Evolutionary conservation across 805 yeast species (phyloP).

Genomic region (Komagataella ulmi): DNA sequence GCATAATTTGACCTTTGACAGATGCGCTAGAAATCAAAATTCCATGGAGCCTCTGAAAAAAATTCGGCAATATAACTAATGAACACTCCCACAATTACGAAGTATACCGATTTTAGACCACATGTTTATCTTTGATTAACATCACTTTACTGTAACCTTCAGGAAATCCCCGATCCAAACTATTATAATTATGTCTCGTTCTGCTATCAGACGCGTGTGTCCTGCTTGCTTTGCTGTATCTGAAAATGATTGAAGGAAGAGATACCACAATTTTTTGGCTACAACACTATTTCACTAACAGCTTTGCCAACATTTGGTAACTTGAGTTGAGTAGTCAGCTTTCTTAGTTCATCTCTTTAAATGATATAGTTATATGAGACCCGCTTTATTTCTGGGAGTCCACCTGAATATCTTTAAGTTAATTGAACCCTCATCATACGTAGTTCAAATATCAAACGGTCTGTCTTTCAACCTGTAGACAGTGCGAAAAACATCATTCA

Average conservation of each 20-base stretch:
- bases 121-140: neutral
- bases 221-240: no score
- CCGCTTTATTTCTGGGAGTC: neutral
- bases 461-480: neutral
- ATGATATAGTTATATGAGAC: neutral
- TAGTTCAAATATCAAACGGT: neutral
- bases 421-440: neutral
- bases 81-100: neutral
- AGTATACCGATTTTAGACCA: neutral
- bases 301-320: neutral
- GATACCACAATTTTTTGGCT: neutral
- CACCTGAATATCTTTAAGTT: neutral
- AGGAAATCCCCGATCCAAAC: neutral
- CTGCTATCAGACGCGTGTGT: no score
- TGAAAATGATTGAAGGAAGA: no score
- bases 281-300: no score
- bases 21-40: no score
- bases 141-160: neutral
- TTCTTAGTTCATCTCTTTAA: no score
- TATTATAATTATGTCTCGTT: neutral
- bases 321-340: neutral
- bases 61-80: no score
- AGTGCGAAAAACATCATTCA: neutral
- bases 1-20: no score
- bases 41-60: no score